phyloP scores from a whole-genome alignment of 768 basidiomycete species.

The Phaeolepiota aurea region DNA sequence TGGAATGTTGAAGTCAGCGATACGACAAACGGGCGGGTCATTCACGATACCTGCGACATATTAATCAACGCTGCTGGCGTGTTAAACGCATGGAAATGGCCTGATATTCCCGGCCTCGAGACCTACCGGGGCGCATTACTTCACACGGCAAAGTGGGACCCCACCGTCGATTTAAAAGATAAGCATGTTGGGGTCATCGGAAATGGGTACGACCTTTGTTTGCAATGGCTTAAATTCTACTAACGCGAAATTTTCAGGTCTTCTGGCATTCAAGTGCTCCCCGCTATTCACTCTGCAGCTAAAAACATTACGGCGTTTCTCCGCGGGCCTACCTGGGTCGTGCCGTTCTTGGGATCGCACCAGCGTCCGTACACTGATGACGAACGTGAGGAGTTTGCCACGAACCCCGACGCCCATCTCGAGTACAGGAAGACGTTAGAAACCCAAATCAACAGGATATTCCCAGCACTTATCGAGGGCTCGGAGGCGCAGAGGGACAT shows the following conservation, averaged over 20 bases:
- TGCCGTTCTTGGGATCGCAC: constrained; percentile 15
- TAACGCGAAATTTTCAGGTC: constrained; percentile 13
- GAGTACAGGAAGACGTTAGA: constrained; percentile 35
- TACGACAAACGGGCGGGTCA: constrained; percentile 8
- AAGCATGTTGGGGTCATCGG: constrained; percentile 31
- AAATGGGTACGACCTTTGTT: constrained; percentile 15
- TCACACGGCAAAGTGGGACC: constrained; percentile 27
- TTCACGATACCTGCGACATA: constrained; percentile 21
- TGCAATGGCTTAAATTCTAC: no score
- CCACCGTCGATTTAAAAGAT: constrained; percentile 18
- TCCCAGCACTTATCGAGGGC: constrained; percentile 19
- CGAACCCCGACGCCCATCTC: constrained; percentile 27
- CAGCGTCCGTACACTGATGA: constrained; percentile 27
- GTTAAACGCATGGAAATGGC: constrained; percentile 30
- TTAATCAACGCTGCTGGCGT: constrained; percentile 23
- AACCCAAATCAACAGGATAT: constrained; percentile 24
- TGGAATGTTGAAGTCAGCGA: constrained; percentile 22
- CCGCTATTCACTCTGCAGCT: constrained; percentile 22
- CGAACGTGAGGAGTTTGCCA: constrained; percentile 29
- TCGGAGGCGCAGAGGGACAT: constrained; percentile 22
- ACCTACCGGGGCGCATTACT: constrained; percentile 23
- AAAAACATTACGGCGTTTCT: constrained; percentile 26
- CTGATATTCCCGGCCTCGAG: constrained; percentile 23
- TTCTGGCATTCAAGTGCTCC: constrained; percentile 24
- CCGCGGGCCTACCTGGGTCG: constrained; percentile 22